phyloP scores from a whole-genome alignment of 768 basidiomycete species.

The Phlebiopsis gigantea region DNA sequence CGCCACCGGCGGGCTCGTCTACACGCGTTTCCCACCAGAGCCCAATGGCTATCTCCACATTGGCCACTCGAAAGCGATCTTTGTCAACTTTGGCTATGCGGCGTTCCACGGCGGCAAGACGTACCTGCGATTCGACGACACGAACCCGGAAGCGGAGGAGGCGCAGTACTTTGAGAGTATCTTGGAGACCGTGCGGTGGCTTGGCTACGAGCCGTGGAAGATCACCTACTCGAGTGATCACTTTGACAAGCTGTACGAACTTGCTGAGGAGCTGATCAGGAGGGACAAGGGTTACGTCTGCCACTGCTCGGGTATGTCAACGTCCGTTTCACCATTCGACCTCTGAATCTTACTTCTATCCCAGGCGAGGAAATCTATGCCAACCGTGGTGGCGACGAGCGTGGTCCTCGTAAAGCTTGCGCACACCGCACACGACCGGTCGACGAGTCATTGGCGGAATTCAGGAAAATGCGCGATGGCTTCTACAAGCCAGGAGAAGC shows the following conservation, averaged over 20 bases:
- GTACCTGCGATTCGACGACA: slow-evolving; percentile 96
- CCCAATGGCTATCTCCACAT: slow-evolving; percentile 96
- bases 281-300: slow-evolving; percentile 94
- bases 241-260: slow-evolving; percentile 79
- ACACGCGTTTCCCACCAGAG: slow-evolving; percentile 97
- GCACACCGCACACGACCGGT: slow-evolving; percentile 81
- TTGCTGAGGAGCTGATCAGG: slow-evolving; percentile 85
- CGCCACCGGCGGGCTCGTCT: slow-evolving; percentile 75
- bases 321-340: neutral
- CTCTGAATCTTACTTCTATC: neutral
- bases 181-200: slow-evolving; percentile 91
- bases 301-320: slow-evolving; percentile 82
- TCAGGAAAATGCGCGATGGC: slow-evolving; percentile 89
- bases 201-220: slow-evolving; percentile 97
- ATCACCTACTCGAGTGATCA: slow-evolving; percentile 99
- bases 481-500: slow-evolving; percentile 89
- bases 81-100: slow-evolving; percentile 98
- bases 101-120: slow-evolving; percentile 89
- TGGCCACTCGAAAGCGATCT: slow-evolving; percentile 98
- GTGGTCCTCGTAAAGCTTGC: slow-evolving; percentile 77
- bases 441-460: slow-evolving; percentile 83
- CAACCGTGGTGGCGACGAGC: slow-evolving; percentile 79
- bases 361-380: slow-evolving; percentile 89
- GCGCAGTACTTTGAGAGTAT: slow-evolving; percentile 95
- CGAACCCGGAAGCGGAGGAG: slow-evolving; percentile 98